Base-by-base conservation (phyloP, 345 rosid species). In the Kernera saxatilis region DNA sequence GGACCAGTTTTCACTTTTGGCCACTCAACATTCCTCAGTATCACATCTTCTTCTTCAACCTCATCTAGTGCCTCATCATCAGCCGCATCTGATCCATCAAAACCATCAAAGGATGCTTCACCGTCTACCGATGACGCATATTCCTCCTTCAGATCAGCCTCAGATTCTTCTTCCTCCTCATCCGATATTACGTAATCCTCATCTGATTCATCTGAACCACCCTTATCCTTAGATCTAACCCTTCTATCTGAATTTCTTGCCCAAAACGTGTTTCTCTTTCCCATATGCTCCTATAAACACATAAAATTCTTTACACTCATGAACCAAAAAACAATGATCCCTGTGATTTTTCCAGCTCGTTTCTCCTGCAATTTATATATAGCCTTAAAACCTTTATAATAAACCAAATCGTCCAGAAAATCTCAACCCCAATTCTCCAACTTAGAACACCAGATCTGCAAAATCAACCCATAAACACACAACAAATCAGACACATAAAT, bases 171-270 rank as follows among this genome's bases (percentile, higher is more conserved):
- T 33, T 76, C 78, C 58, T 84, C 92, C 77, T 86, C 97, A 37
- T 85, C 81, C 0, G 96, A 94, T 77, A 87, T 73, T 33, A 90
- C 98, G 72, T 88, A 95, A 85, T 95, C 99, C 82, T 95, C 98
- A 81, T 95, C 99, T 0, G 99, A 95, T 72, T 84, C 96, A 77
- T 94, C 98, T 1, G 99, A 95, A 59, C 69, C 87, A 59, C 69
- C 87, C n/a, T 77, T 79, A 57, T 84, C 86, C 55, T 83, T 79
- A 30, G 86, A 82, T 83, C 86, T 77, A 41, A 55, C 74, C 80
- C 76, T 81, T 54, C 27, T 82, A 81, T 65, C 83, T 14, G 73
- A 81, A 61, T 78, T 84, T 45, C 87, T 78, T 72, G 74, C 83
- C 75, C 80, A 62, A 75, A 54, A 82, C 77, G 81, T 86, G 80